Evolutionary conservation across 1,284 basidiomycete genomes (phyloP), one percentile per base, ranked within the genome.

Genomic region (Pseudozyma tsukubaensis): DNA sequence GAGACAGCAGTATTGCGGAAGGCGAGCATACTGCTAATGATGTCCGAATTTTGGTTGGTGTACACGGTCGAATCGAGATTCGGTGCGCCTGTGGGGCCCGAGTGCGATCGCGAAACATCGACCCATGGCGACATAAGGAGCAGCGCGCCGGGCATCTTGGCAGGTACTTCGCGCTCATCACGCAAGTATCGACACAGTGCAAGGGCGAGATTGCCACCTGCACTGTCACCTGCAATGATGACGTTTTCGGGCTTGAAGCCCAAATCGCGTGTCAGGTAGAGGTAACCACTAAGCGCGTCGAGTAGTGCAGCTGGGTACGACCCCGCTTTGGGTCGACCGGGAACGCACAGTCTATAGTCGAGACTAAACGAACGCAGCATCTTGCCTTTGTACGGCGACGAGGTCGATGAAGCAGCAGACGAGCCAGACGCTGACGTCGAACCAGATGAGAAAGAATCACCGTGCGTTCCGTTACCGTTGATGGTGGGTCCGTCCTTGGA

Each of bases 161-260:
- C 76, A 16, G 78, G 55, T 12, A 9, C 1, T 13, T 55, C 51
- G 10, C 63, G 53, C 49, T 81, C 79, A 58, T 85, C 85, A 4
- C 84, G 75, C 37, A 86, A 59, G 56, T 84, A 85, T 0, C 84
- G 75, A 44, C 81, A 83, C 40, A 85, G 71, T 0, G 89, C 89
- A 3, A 91, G 86, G 0, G 88, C 89, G 3, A 92, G 86, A 78
- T 92, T 91, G 0, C 90, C 91, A 3, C 91, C 91, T 0, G 91
- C 90, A 44, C 88, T 89, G 79, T 92, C 91, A 18, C 91, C 91
- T 8, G 88, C 87, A 29, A 92, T 77, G 35, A 90, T 81, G 54
- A 92, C 88, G 76, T 90, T 89, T 64, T 86, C 86, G 9, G 79
- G 75, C 12, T 59, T 35, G 44, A 83, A 83, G 13, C 73, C 71